Conservation (phyloP, 108 stramenopile species). For the Nitzschia palea region DNA sequence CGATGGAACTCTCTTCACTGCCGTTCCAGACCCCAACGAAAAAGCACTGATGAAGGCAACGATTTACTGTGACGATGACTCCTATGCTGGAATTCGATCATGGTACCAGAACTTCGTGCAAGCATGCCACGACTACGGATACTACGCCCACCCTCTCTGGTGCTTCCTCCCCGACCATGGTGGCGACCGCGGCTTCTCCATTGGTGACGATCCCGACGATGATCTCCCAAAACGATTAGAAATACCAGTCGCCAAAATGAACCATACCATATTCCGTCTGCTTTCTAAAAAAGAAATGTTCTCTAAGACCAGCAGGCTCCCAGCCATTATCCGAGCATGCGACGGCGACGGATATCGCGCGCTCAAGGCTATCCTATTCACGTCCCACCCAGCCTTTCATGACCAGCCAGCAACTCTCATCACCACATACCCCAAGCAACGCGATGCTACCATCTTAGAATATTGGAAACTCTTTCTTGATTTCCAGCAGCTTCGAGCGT, state of each 20-base stretch:
- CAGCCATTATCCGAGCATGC: not conserved
- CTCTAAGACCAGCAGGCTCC: too few relatives aligned
- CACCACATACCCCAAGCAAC: not conserved
- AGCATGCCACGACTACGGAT: not conserved
- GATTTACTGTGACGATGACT: not conserved
- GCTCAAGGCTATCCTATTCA: not conserved
- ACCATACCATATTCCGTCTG: not conserved
- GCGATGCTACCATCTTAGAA: not conserved
- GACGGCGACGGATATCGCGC: not conserved
- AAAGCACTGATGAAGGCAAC: not conserved
- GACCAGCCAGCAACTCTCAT: not conserved
- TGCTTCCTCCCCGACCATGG: not conserved
- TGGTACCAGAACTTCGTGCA: not conserved
- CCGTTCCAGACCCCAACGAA: not conserved
- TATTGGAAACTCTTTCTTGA: not conserved
- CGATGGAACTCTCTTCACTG: not conserved
- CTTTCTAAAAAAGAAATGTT: not conserved
- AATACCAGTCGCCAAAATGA: not conserved
- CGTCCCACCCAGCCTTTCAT: not conserved
- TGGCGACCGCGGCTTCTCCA: not conserved
- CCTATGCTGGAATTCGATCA: not conserved
- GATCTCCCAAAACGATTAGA: not conserved
- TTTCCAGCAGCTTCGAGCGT: conserved; percentile 3
- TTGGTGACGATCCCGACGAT: not conserved
- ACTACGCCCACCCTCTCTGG: not conserved